Conservation (phyloP, 768 basidiomycete genomes). For the Boletus rubropictus region DNA sequence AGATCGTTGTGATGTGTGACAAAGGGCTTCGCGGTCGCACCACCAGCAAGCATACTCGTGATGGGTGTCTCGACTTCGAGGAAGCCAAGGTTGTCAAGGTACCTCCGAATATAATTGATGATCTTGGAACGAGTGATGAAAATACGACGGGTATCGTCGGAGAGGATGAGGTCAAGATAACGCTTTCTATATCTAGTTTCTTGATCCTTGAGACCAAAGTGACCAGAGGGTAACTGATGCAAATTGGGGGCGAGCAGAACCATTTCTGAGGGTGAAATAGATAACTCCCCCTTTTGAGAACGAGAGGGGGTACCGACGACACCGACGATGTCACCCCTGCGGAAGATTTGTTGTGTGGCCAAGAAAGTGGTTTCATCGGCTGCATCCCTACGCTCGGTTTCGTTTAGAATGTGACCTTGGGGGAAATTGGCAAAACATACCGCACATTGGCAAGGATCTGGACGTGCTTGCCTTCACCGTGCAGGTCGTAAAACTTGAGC, state of each 20-base stretch:
- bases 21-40: constrained; percentile 98
- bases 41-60: constrained; percentile 93
- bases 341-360: constrained; percentile 76
- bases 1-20: constrained; percentile 99
- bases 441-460: constrained; percentile 94
- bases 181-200: constrained; percentile 98
- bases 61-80: constrained; percentile 99
- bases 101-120: constrained; percentile 89
- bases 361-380: constrained; percentile 59
- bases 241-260: constrained; percentile 91
- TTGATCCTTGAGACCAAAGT: constrained; percentile 95
- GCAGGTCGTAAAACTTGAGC: constrained; percentile 91
- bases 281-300: constrained; percentile 93
- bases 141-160: constrained; percentile 79
- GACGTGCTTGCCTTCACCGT: constrained; percentile 86
- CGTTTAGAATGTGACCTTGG: constrained; percentile 17
- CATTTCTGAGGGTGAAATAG: constrained; percentile 76
- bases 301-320: constrained; percentile 85
- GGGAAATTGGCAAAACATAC: constrained; percentile 33
- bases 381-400: constrained; percentile 43
- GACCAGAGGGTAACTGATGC: constrained; percentile 88
- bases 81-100: constrained; percentile 86
- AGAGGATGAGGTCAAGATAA: constrained; percentile 96
- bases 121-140: constrained; percentile 88
- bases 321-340: constrained; percentile 94